Base-by-base conservation (phyloP, 257 asterid genomes). In the Handroanthus guayacan region DNA sequence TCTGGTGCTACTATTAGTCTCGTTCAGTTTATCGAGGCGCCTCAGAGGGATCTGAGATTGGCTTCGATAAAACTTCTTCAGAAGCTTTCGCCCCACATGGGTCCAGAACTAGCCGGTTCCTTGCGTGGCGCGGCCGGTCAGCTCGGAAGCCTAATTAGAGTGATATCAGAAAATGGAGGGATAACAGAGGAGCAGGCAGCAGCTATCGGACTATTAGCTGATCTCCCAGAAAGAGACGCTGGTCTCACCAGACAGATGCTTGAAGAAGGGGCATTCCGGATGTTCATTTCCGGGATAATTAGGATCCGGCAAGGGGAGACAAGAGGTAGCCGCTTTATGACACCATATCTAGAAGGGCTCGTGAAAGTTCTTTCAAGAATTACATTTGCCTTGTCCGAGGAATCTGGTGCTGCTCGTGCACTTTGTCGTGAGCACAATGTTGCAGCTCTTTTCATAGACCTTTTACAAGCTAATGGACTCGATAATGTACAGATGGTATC, bases 401-500 rank as follows among this genome's bases (percentile, higher is more conserved):
- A 84, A 64, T 83, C 92, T 0, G 90, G 88, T 17, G 86, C 84
- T 8, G 86, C 90, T 5, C 81, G 80, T 37, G 65, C 84, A 0
- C 92, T 95, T 47, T 95, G 96, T 66, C 87, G 93, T 0, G 86
- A 84, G 57, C 64, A 84, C 79, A 85, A 86, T 69, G 87, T 95
- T 9, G 96, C 96, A 0, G 77, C 91, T 1, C 84, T 87, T 41
- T 95, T 92, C 87, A 83, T 87, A 9, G 97, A 92, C 17, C 97
- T 92, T 57, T 75, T 92, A 31, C 99, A 91, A 78, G 80, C 83
- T 5, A 95, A 92, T 44, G 98, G 97, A 25, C 91, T 92, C n/a
- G 98, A 95, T 75, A 91, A 91, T 51, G 96, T 95, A 39, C 99
- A 92, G 74, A 92, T 91, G 97, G 91, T 82, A 70, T 95, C 99